Evolutionary conservation across 1,284 basidiomycete genomes (phyloP).

Genomic region (Jaminaea rosea): DNA sequence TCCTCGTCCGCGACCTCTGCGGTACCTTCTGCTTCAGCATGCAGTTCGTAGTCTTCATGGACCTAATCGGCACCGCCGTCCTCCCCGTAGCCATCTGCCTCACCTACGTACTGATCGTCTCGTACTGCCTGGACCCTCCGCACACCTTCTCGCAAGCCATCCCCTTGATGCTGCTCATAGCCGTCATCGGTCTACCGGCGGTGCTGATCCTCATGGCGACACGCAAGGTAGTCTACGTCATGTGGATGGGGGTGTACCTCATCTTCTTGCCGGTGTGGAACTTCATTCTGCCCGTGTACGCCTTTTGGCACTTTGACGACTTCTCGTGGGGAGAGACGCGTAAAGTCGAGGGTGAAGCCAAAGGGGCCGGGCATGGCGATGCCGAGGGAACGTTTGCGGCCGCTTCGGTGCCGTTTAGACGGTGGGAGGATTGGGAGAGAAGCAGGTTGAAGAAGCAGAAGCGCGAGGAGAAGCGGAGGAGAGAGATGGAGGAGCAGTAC

Average conservation of each 20-base stretch:
- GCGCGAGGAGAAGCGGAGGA: slow-evolving; percentile 69
- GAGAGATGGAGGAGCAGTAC: slow-evolving; percentile 44
- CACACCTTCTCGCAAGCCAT: slow-evolving; percentile 82
- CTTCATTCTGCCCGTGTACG: slow-evolving; percentile 57
- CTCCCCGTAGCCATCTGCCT: slow-evolving; percentile 87
- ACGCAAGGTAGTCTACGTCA: slow-evolving; percentile 84
- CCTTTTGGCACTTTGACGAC: slow-evolving; percentile 99
- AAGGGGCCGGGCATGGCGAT: slow-evolving; percentile 63
- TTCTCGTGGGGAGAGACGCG: slow-evolving; percentile 99
- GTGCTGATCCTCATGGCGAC: slow-evolving; percentile 88
- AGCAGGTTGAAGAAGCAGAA: slow-evolving; percentile 84
- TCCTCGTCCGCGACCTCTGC: slow-evolving; percentile 85
- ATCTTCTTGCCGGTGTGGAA: slow-evolving; percentile 90
- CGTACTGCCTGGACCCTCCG: slow-evolving; percentile 69
- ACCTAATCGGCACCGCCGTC: slow-evolving; percentile 88
- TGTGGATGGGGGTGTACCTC: slow-evolving; percentile 96
- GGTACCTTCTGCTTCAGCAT: slow-evolving; percentile 56
- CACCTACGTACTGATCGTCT: slow-evolving; percentile 78
- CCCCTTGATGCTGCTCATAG: slow-evolving; percentile 76
- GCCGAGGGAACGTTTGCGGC: slow-evolving; percentile 56
- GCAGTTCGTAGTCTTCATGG: slow-evolving; percentile 95
- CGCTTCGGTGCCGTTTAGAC: slow-evolving; percentile 68
- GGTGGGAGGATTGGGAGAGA: slow-evolving; percentile 99
- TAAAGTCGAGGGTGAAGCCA: slow-evolving; percentile 63
- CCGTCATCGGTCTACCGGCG: slow-evolving; percentile 86